Evolutionary conservation across 1,139 yeast genomes (phyloP), one percentile per base, ranked within the genome.

Genomic region (Pichia sp.): DNA sequence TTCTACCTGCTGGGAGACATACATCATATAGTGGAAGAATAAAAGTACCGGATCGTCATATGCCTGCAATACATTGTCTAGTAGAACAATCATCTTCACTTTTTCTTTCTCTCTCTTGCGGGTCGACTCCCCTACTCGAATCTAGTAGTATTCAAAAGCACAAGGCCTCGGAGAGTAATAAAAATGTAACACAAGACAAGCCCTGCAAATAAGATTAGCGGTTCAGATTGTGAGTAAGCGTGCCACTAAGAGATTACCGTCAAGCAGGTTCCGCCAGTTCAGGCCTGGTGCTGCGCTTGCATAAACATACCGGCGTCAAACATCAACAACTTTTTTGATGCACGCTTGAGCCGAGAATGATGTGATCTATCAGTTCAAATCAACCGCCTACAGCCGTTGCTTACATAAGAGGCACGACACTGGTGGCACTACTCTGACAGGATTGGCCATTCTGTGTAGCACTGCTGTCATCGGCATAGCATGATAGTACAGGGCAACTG

Each of bases 41-140:
- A 61, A 16, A 16, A 48, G 44, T 24, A 53, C 45, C 1, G 64
- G 64, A 46, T 58, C 62, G 30, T 47, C 50, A 46, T 55, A 56
- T 27, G 52, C 54, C 29, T 58, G 52, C n/a, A 61, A 38, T 9
- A 55, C 51, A 40, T 60, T 58, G 43, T 60, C 59, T 29, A 61
- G 48, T 20, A 59, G 56, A 29, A 61, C 53, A 27, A 61, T 61
- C 64, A 61, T 38, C 41, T 38, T 61, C 27, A 12, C 16, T 40
- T 10, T 9, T 27, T 46, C n/a, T 16, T 43, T 16, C 8, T 4
- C 24, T 20, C 30, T 43, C 7, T 46, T 20, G 4, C 6, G 17
- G 14, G 16, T 38, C 41, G 17, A 38, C 5, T 38, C 41, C 41
- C 41, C 17, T 27, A 27, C 20, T n/a, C 4, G 16, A 14, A 8